Percentiles rank a stretch among this genome's conserved stretches.
Evolutionary conservation across 352 stramenopile genomes (phyloP).

Genomic region (Phytophthora ohioensis): DNA sequence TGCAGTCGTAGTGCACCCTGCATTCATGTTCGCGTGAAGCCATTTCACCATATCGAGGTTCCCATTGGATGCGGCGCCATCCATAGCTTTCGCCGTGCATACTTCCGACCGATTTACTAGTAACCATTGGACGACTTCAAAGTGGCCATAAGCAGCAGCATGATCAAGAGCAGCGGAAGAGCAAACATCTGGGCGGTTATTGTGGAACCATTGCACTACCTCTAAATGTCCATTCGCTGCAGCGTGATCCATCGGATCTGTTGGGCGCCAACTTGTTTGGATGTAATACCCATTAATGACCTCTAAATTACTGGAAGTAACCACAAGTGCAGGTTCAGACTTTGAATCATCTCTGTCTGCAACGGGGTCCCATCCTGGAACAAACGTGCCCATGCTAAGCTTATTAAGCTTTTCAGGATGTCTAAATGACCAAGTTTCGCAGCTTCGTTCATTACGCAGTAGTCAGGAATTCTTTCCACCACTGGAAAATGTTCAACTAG

Average conservation of each 20-base stretch:
- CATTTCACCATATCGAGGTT: conserved; percentile 11
- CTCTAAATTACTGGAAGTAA: no score
- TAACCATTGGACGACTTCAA: conserved; percentile 7
- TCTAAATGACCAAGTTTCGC: neutral
- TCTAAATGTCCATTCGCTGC: no score
- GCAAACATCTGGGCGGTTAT: neutral
- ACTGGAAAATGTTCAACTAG: neutral
- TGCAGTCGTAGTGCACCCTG: neutral
- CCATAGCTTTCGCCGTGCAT: conserved; percentile 1
- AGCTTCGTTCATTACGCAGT: conserved; percentile 1
- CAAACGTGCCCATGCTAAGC: neutral
- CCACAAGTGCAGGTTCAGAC: neutral
- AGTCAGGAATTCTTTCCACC: neutral
- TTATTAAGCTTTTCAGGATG: neutral
- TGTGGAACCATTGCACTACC: neutral
- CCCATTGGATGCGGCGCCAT: conserved; percentile 3
- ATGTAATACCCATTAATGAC: no score
- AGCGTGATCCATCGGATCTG: no score
- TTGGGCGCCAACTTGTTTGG: no score
- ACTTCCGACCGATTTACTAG: conserved; percentile 1
- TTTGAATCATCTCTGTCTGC: no score
- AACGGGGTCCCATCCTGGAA: no score
- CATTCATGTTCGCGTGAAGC: conserved; percentile 1
- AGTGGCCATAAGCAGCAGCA: conserved; percentile 4
- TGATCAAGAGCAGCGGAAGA: neutral